Evolutionary conservation across 2,329 filamentous ascomycete genomes (phyloP).

Genomic region (Fonsecaea monophora): DNA sequence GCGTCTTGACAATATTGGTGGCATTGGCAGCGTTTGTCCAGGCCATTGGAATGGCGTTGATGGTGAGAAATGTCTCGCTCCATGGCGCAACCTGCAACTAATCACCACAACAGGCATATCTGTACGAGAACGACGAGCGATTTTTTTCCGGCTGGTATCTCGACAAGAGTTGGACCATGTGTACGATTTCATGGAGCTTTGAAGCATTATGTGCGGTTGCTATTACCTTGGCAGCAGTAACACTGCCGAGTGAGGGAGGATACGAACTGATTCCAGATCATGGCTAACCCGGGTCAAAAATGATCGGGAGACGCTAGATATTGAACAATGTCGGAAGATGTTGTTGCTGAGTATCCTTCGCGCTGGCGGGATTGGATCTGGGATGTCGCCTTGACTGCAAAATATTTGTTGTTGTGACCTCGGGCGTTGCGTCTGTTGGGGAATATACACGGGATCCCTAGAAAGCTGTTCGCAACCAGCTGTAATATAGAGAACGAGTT

Average conservation of each 20-base stretch:
- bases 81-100: slow-evolving; percentile 5
- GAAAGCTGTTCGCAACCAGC: neutral
- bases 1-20: slow-evolving; percentile 71
- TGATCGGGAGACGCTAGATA: slow-evolving; percentile 64
- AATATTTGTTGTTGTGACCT: neutral
- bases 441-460: slow-evolving; percentile 4
- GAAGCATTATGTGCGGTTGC: slow-evolving; percentile 61
- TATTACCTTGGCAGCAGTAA: slow-evolving; percentile 70
- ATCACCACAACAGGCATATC: slow-evolving; percentile 67
- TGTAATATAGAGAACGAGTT: neutral
- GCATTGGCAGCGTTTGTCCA: slow-evolving; percentile 71
- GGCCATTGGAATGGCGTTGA: slow-evolving; percentile 77
- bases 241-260: slow-evolving; percentile 80
- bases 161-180: slow-evolving; percentile 78
- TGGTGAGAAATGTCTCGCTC: slow-evolving; percentile 64
- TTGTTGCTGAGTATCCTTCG: neutral
- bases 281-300: slow-evolving; percentile 4
- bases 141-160: slow-evolving; percentile 84
- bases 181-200: slow-evolving; percentile 66
- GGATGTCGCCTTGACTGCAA: slow-evolving; percentile 69
- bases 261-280: slow-evolving; percentile 75
- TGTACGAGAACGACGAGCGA: slow-evolving; percentile 81
- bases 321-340: slow-evolving; percentile 78
- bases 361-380: neutral
- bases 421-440: neutral